Percentiles rank a stretch among this genome's conserved stretches.
Conservation (phyloP, 1,284 basidiomycete species). For the Schizophyllum commune region DNA sequence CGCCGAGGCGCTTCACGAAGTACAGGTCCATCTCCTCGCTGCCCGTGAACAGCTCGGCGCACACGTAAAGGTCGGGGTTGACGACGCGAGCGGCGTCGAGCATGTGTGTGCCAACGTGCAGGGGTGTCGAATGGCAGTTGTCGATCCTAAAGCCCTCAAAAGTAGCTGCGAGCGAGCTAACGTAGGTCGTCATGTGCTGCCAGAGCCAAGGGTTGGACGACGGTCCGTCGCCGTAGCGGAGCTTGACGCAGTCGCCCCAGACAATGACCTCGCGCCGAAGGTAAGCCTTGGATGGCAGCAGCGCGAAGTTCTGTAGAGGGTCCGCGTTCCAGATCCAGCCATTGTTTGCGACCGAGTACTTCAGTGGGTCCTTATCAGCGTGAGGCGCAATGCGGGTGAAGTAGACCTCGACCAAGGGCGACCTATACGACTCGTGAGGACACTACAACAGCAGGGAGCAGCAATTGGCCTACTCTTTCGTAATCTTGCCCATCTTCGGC, state of each 20-base stretch:
- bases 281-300: conserved; percentile 94
- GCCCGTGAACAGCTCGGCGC: conserved; percentile 96
- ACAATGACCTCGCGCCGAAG: conserved; percentile 93
- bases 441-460: not conserved
- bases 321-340: conserved; percentile 99
- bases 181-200: conserved; percentile 88
- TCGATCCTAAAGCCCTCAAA: conserved; percentile 98
- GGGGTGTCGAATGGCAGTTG: conserved; percentile 96
- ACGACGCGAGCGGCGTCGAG: conserved; percentile 86
- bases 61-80: conserved; percentile 91
- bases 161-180: conserved; percentile 66
- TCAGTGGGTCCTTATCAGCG: conserved; percentile 54
- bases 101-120: conserved; percentile 88
- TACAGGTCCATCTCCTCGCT: conserved; percentile 88
- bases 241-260: conserved; percentile 97
- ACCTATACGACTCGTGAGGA: conserved; percentile 33
- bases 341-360: conserved; percentile 89
- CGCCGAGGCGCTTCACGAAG: conserved; percentile 85
- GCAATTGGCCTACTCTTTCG: conserved; percentile 48
- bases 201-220: conserved; percentile 92
- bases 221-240: conserved; percentile 80
- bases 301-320: conserved; percentile 91
- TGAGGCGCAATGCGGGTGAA: conserved; percentile 74
- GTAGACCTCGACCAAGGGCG: conserved; percentile 80
- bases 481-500: conserved; percentile 80